Evolutionary conservation across 2,329 filamentous ascomycete genomes (phyloP).

Genomic region (Ceratocystis colombiana): DNA sequence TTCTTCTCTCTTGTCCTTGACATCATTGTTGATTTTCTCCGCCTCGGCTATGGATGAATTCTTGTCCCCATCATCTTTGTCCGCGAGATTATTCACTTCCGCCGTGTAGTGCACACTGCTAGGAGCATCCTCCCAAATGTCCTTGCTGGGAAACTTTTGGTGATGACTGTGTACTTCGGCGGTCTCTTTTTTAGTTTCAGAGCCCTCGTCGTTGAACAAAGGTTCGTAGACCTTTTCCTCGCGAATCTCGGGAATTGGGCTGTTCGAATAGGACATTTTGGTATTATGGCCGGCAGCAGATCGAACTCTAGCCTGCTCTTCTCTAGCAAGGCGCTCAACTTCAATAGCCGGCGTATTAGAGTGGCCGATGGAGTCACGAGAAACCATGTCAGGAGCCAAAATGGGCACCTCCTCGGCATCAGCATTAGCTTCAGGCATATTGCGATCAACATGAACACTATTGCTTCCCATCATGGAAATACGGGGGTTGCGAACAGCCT

Average conservation of each 20-base stretch:
- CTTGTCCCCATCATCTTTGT: conserved; percentile 4
- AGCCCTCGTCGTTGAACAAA: conserved; percentile 63
- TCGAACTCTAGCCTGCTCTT: conserved; percentile 51
- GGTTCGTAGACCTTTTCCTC: conserved; percentile 93
- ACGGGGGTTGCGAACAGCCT: conserved; percentile 26
- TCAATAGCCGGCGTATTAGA: conserved; percentile 74
- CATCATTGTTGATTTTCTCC: conserved; percentile 25
- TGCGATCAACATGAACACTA: conserved; percentile 68
- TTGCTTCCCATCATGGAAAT: conserved; percentile 39
- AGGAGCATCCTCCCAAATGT: conserved; percentile 95
- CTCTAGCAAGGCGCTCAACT: conserved; percentile 51
- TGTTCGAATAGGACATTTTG: conserved; percentile 37
- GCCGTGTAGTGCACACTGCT: conserved; percentile 69
- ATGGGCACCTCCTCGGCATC: conserved; percentile 61
- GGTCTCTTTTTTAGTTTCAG: conserved; percentile 44
- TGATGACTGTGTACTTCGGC: conserved; percentile 38
- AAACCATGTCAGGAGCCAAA: conserved; percentile 76
- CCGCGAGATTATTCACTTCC: conserved; percentile 68
- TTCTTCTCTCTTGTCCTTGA: not conserved
- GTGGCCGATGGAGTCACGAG: conserved; percentile 52
- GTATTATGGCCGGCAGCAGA: conserved; percentile 50
- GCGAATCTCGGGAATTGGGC: conserved; percentile 69
- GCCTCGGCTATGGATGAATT: conserved; percentile 34
- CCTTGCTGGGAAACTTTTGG: conserved; percentile 79
- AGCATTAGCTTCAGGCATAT: not conserved